A percentile compares a stretch with the other conserved stretches of the same genome.
Conservation (phyloP, 2,329 filamentous ascomycete genomes). For the Venturia carpophila region DNA sequence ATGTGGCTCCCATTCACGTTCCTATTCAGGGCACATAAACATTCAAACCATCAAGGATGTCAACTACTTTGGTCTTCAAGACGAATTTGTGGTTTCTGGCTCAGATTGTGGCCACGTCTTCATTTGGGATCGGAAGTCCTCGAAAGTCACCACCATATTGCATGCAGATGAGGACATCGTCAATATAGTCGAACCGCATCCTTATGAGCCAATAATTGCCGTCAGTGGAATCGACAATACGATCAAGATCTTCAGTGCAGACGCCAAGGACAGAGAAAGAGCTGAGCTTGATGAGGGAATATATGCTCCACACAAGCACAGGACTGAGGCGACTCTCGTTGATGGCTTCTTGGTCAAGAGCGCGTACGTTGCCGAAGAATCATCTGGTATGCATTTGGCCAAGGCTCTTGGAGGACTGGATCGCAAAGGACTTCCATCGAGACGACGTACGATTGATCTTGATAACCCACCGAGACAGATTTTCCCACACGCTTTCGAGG, state of each 20-base stretch:
- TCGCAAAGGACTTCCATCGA: background rate
- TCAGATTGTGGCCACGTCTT: constrained; percentile 60
- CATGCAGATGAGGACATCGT: constrained; percentile 62
- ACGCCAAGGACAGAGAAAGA: constrained; percentile 30
- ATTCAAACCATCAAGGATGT: constrained; percentile 62
- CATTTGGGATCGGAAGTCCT: constrained; percentile 59
- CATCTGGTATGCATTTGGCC: background rate
- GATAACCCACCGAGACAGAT: background rate
- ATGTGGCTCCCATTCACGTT: constrained; percentile 48
- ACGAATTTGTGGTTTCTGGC: constrained; percentile 61
- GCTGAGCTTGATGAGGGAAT: background rate
- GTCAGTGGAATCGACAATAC: constrained; percentile 61
- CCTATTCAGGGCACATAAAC: constrained; percentile 59
- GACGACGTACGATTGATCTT: background rate
- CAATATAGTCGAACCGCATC: constrained; percentile 55
- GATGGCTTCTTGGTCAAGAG: background rate
- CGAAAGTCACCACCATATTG: constrained; percentile 55
- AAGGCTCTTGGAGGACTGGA: background rate
- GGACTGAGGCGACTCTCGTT: background rate
- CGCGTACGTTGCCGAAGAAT: background rate
- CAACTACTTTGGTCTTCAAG: constrained; percentile 58
- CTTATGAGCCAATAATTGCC: constrained; percentile 59
- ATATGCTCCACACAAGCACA: background rate
- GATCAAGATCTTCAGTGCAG: constrained; percentile 60
- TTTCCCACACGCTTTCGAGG: background rate